Conservation (phyloP, 1,284 basidiomycete genomes). For the Leccinum pseudoinsigne region DNA sequence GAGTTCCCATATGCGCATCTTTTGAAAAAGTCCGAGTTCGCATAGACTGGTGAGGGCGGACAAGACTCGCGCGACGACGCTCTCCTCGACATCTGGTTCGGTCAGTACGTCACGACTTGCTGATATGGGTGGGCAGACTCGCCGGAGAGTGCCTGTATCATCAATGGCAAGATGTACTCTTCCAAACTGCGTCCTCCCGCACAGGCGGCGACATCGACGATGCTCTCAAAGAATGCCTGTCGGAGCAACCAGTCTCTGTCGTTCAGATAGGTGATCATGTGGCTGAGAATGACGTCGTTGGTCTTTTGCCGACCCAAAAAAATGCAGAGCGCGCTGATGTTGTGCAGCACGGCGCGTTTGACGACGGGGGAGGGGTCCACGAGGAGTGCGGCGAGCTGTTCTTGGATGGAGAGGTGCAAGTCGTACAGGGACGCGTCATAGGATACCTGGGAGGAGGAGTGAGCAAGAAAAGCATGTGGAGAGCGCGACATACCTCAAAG, state of each 20-base stretch:
- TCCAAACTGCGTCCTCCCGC: conserved; percentile 86
- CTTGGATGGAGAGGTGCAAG: conserved; percentile 84
- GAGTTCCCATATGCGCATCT: conserved; percentile 93
- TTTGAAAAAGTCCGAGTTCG: conserved; percentile 85
- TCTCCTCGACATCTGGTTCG: conserved; percentile 86
- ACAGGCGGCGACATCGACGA: conserved; percentile 92
- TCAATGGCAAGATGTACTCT: conserved; percentile 89
- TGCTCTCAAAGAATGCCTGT: conserved; percentile 92
- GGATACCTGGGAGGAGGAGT: conserved; percentile 57
- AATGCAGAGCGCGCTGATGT: conserved; percentile 87
- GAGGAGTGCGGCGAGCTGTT: conserved; percentile 79
- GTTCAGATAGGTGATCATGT: conserved; percentile 99
- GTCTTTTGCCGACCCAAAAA: conserved; percentile 93
- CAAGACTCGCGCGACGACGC: conserved; percentile 88
- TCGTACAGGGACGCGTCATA: conserved; percentile 88
- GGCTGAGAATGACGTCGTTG: conserved; percentile 92
- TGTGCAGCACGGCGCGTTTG: conserved; percentile 73
- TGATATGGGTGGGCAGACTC: conserved; percentile 20
- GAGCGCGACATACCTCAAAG: conserved; percentile 55
- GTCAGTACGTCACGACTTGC: conserved; percentile 4
- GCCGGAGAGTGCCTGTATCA: conserved; percentile 93
- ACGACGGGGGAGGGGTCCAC: conserved; percentile 77
- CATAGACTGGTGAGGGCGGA: conserved; percentile 83
- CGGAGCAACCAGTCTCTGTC: conserved; percentile 93
- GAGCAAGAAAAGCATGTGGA: conserved; percentile 28